Conservation (phyloP, 495 filamentous ascomycete genomes). For the Gamarada debralockiae region DNA sequence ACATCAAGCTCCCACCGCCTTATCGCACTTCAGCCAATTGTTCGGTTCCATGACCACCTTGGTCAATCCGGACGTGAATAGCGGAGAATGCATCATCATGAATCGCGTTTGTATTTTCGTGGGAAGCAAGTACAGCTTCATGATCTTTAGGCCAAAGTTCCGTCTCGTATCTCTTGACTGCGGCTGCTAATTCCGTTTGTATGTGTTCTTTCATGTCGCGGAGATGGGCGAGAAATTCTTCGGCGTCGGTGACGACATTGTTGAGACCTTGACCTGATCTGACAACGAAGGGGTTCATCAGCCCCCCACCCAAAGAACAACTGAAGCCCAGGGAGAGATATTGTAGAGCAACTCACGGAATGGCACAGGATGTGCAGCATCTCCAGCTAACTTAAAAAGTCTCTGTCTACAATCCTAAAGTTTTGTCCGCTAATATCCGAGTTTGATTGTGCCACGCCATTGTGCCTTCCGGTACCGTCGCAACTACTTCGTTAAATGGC, state of each 20-base stretch:
- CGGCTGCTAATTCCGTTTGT: constrained; percentile 18
- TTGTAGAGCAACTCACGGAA: constrained; percentile 35
- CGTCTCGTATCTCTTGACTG: constrained; percentile 29
- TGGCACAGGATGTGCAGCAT: constrained; percentile 59
- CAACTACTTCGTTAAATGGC: constrained; percentile 22
- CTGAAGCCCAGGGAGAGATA: too few relatives aligned
- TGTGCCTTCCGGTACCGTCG: constrained; percentile 16
- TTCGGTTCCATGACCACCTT: too few relatives aligned
- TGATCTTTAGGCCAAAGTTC: constrained; percentile 31
- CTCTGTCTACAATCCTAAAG: constrained; percentile 35
- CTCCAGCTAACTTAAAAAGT: constrained; percentile 45
- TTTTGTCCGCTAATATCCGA: constrained; percentile 28
- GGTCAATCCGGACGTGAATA: too few relatives aligned
- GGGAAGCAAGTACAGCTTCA: constrained; percentile 26
- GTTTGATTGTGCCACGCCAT: constrained; percentile 16
- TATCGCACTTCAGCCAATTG: too few relatives aligned
- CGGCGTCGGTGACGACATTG: constrained; percentile 40
- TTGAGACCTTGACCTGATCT: constrained; percentile 47
- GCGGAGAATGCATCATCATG: too few relatives aligned
- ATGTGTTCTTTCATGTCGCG: constrained; percentile 22
- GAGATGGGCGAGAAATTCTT: constrained; percentile 28
- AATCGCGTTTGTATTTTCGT: constrained; percentile 29
- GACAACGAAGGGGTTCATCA: too few relatives aligned
- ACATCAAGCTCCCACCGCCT: too few relatives aligned
- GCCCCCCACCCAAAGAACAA: neutral